Base-by-base conservation (phyloP, 139 green algal species). In the Tetradesmus lagerheimii region DNA sequence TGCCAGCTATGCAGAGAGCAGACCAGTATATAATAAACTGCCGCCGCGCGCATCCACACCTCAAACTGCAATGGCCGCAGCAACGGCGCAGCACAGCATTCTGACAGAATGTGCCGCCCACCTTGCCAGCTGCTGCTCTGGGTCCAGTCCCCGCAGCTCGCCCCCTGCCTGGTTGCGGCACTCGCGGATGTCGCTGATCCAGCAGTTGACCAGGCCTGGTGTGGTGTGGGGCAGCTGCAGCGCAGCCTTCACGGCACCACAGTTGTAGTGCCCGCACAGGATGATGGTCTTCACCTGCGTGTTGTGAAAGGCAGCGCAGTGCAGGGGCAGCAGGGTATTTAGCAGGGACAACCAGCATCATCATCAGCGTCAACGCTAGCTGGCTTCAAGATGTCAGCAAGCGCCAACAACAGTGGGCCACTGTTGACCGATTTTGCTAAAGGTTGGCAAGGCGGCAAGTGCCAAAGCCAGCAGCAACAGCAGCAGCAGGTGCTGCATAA, bases 261-360 rank as follows among this genome's bases (percentile, higher is more conserved):
- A 98, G 86, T 93, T 94, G 90, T 97, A 96, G 91, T 98, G 96
- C 15, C 96, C 96, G 87, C 95, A 97, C 39, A 98, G 89, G 29
- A 98, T 97, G 79, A 98, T 89, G 88, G 97, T 95, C 85, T 95
- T 96, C 16, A 98, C 96, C 89, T 93, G 86, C 11, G n/a, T 29
- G 64, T 75, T 1, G 12, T 18, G 64, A 41, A 11, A 4, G 20
- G 67, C 67, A 20, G 57, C 57, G 20, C 20, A 71, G 16, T 8
- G 2, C 23, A 2, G 20, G 8, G 25, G 53, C 53, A 25, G 53
- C 53, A 25, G 53, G 15, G 18, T 0, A 66, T 25, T 29, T 29
- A 23, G 15, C 15, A 29, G 53, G 3, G 15, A 11, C 6, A 25
- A 15, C 15, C 53, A 66, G 53, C 53, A 25, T 23, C 53, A 66